Evolutionary conservation across 768 basidiomycete genomes (phyloP).

Genomic region (Xerocomellus dryophilus): DNA sequence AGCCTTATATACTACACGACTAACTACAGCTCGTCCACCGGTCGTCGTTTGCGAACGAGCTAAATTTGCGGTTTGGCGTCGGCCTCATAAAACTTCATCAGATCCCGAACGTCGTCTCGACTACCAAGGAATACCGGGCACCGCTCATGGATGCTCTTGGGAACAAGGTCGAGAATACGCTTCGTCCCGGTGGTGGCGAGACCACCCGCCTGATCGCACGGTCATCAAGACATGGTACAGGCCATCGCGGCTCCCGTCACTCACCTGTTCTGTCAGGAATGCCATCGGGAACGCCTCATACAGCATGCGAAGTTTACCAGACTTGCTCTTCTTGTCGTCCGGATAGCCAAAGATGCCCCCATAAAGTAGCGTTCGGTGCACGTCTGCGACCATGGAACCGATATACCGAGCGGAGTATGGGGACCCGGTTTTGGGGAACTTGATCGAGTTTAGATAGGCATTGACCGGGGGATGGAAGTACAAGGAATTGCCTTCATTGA

Average conservation of each 20-base stretch:
- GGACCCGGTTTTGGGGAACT: constrained; percentile 71
- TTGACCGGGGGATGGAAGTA: constrained; percentile 84
- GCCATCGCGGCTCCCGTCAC: constrained; percentile 15
- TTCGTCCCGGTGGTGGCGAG: constrained; percentile 93
- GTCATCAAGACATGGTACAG: not conserved
- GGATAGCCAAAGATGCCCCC: constrained; percentile 99
- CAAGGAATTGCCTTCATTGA: constrained; percentile 98
- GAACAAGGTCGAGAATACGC: constrained; percentile 88
- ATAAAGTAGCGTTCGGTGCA: constrained; percentile 92
- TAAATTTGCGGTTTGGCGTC: constrained; percentile 22
- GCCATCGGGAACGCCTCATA: constrained; percentile 99
- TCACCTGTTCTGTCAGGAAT: constrained; percentile 86
- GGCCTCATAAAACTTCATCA: constrained; percentile 78
- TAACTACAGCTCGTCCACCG: not conserved
- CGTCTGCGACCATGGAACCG: constrained; percentile 99
- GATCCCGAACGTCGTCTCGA: constrained; percentile 87
- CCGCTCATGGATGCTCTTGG: constrained; percentile 86
- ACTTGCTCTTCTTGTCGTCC: constrained; percentile 96
- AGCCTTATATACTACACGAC: constrained; percentile 6
- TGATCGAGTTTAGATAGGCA: constrained; percentile 87
- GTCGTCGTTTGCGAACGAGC: not conserved
- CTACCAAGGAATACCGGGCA: constrained; percentile 92
- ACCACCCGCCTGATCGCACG: constrained; percentile 74
- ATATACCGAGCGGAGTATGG: constrained; percentile 94
- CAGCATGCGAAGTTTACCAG: constrained; percentile 87